A percentile compares a stretch with the other conserved stretches of the same genome.
Evolutionary conservation across 164 flowering plant genomes (phyloP).

Genomic region (Nelumbo lutea): DNA sequence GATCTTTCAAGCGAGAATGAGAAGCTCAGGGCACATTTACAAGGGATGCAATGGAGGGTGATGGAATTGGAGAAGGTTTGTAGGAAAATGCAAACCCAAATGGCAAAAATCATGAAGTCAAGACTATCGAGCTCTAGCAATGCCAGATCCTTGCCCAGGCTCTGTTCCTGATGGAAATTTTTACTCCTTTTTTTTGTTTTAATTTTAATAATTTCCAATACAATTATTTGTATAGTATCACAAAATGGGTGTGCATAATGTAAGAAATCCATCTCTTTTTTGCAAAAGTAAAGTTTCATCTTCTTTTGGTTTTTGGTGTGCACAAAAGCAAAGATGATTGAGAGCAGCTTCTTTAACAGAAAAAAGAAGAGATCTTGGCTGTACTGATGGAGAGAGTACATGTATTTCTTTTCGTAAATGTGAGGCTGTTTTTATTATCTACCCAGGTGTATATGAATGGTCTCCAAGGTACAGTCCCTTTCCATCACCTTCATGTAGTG

Average conservation of each 20-base stretch:
- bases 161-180: conserved; percentile 59
- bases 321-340: conserved; percentile 12
- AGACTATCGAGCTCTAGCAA: conserved; percentile 22
- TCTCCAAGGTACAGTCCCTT: conserved; percentile 16
- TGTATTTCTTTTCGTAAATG: not conserved
- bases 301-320: not conserved
- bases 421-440: not conserved
- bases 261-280: not conserved
- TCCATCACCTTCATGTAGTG: conserved; percentile 6
- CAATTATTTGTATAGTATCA: conserved; percentile 1
- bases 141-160: conserved; percentile 56
- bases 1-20: conserved; percentile 42
- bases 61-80: conserved; percentile 80
- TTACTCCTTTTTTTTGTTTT: not conserved
- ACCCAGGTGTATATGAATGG: not conserved
- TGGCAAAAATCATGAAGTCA: conserved; percentile 26
- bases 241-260: not conserved
- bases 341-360: conserved; percentile 4
- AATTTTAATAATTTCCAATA: not conserved
- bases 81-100: conserved; percentile 69
- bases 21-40: conserved; percentile 53
- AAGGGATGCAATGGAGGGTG: conserved; percentile 89
- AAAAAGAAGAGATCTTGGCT: conserved; percentile 4
- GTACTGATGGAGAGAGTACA: conserved; percentile 13
- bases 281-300: no score